Evolutionary conservation across 2,329 filamentous ascomycete species (phyloP), one percentile per base, ranked within the genome.

Genomic region (Nigrograna mackinnonii): DNA sequence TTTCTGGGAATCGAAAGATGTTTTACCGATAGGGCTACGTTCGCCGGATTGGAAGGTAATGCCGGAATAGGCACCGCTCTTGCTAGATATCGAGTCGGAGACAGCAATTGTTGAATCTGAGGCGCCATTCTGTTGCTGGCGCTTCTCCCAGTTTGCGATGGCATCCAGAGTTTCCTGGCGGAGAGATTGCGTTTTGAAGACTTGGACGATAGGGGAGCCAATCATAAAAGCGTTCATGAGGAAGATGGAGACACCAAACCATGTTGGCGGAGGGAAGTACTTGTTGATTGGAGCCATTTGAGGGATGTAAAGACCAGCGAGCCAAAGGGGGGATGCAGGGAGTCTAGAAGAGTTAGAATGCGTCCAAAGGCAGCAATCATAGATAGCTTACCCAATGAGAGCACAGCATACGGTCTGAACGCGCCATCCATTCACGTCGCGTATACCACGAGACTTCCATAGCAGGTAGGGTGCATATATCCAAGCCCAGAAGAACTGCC

Each of bases 401-500:
- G 61, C 66, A 40, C 61, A 65, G 45, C 57, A 59, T 5, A 66
- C 60, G 4, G 62, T 67, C 44, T 66, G 62, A 1, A 60, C 20
- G 4, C 62, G 46, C 64, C 62, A 67, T 16, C 59, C 53, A 26
- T 66, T 58, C 1, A 64, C 62, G 45, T 67, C 64, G 22, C 55
- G 53, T 4, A 67, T 57, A 7, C 55, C 54, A 5, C 64, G 57
- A 31, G 60, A 62, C 44, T 61, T 64, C 57, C 62, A 66, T 7
- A 67, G 49, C 39, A 61, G 49, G 41, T 62, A 66, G 2, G 63
- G 64, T 6, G 64, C 64, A 34, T 66, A 65, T 4, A 67, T 41
- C 64, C 64, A 67, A 2, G 60, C 52, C 64, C 64, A 67, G 48
- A 65, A 62, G 16, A 67, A 56, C 30, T 67, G 64, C 64, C 64